Evolutionary conservation across 805 yeast genomes (phyloP).

Genomic region (Nadsonia fulvescens): DNA sequence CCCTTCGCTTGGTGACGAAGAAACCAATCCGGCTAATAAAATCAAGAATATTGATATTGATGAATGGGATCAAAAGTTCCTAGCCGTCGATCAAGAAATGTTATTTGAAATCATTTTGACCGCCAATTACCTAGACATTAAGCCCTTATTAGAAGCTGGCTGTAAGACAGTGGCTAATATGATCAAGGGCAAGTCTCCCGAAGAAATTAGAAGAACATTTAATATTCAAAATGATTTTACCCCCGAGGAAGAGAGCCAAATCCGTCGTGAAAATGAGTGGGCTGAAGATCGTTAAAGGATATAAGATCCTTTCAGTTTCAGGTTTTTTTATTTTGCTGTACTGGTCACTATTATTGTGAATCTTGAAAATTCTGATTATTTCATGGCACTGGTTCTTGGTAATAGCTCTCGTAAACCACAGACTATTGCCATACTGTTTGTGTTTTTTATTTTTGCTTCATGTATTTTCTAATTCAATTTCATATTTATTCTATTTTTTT

Average conservation of each 20-base stretch:
- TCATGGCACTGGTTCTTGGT: no score
- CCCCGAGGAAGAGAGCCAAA: constrained; percentile 30
- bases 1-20: constrained; percentile 50
- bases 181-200: constrained; percentile 29
- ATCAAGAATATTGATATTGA: constrained; percentile 67
- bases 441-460: no score
- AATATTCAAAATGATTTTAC: constrained; percentile 28
- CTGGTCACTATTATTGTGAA: no score
- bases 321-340: no score
- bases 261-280: constrained; percentile 29
- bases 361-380: no score
- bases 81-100: constrained; percentile 69
- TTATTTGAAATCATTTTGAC: constrained; percentile 30
- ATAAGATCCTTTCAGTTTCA: constrained; percentile 1
- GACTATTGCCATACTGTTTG: no score
- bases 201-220: constrained; percentile 27
- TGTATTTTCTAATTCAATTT: no score
- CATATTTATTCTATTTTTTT: no score
- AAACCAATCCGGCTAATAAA: constrained; percentile 31
- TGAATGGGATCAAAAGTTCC: constrained; percentile 89
- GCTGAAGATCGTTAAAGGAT: constrained; percentile 21
- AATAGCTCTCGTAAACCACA: no score
- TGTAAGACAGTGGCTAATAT: constrained; percentile 31
- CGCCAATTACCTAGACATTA: constrained; percentile 29
- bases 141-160: constrained; percentile 27